These are phyloP conservation scores for Cajanus cajan DNA, from an alignment of 306 rosid species.

Conservation along the genomic window DNA sequence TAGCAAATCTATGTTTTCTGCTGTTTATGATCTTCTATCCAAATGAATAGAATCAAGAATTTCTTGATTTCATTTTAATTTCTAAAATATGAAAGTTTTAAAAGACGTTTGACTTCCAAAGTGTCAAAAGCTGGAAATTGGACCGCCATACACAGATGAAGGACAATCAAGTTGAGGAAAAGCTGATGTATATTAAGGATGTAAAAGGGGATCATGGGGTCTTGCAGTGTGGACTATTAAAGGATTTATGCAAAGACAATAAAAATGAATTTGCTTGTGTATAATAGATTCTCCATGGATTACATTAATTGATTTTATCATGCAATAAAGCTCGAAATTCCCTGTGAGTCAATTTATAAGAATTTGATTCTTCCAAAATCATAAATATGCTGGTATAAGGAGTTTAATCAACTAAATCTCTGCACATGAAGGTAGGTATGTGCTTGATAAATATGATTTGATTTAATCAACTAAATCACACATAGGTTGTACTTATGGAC, in stretches of 20 bases:
- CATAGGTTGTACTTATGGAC: not conserved
- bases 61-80: not conserved
- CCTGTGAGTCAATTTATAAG: not conserved
- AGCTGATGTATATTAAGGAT: not conserved
- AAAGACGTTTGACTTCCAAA: constrained; percentile 2
- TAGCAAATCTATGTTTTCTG: not conserved
- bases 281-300: not conserved
- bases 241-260: not conserved
- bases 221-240: not conserved
- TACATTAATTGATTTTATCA: not conserved
- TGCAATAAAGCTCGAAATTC: not conserved
- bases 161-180: constrained; percentile 6
- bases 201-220: not conserved
- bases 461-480: not conserved
- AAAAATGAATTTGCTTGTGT: not conserved
- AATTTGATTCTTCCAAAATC: too few relatives aligned
- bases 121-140: not conserved
- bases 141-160: not conserved
- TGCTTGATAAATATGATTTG: not conserved
- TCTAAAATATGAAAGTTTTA: not conserved
- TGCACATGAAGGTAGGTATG: not conserved
- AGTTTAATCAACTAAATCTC: constrained; percentile 2
- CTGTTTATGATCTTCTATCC: not conserved
- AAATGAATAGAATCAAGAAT: constrained; percentile 8
- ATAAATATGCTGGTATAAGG: too few relatives aligned